Base-by-base conservation (phyloP, 2,329 filamentous ascomycete species). In the Exophiala sp. region DNA sequence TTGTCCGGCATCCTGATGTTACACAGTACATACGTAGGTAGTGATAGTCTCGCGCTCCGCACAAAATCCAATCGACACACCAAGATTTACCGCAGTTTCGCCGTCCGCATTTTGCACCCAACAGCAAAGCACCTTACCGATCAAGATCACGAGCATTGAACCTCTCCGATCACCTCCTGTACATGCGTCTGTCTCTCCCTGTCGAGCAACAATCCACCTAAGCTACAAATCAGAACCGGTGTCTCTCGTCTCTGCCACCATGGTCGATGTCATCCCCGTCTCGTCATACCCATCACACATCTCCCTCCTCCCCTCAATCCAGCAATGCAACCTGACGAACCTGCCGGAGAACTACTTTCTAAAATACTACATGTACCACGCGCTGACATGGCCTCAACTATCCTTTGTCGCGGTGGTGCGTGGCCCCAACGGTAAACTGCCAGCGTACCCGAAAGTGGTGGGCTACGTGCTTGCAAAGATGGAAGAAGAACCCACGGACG, bases 351-450 rank as follows among this genome's bases (percentile, higher is more conserved):
- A 98, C 78, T 98, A 98, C 80, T 97, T 97, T 70, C 87, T 95
- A 73, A 98, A 98, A 79, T 98, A 98, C 79, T 98, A 98, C 76
- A 83, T 98, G 65, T 98, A 98, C 80, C 93, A 98, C 72, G 90
- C 91, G 13, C 82, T 97, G 60, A 95, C 89, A 62, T 98, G 93
- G 93, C 93, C 93, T 39, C 91, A 97, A 73, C 82, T 98, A 59
- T 91, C 85, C 71, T 97, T 90, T 71, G 91, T 98, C 50, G 93
- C 93, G 61, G 89, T 98, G 63, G 91, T 97, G 69, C 83, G 90
- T 50, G 86, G 85, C 16, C 44, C 51, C 4, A 79, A 86, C 29
- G 83, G 85, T 67, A 80, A 83, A 1, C 83, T 84, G 40, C 86
- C 91, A 70, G 86, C 94, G 68, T 93, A 94, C 63, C 93, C 93